Evolutionary conservation across 139 green algal genomes (phyloP), one percentile per base, ranked within the genome.

Genomic region (Micromonas pusilla): DNA sequence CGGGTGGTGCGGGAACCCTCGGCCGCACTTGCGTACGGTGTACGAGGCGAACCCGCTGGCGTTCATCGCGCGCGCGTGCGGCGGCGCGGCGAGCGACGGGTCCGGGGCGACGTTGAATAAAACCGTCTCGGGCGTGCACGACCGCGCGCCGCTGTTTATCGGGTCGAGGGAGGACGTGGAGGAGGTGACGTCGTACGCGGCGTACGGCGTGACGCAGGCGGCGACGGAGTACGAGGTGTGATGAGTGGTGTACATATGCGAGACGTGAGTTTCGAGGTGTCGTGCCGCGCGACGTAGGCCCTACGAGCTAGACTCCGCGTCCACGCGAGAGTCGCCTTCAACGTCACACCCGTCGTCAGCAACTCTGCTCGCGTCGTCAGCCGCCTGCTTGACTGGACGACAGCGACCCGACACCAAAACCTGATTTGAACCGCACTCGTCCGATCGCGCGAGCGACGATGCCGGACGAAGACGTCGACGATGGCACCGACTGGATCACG

Each of bases 111-210:
- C 64, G 20, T 85, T 97, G 25, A 73, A 93, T 31, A 88, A 95
- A 5, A 60, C 76, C 20, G 90, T 90, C 0, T 54, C 80, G 21
- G 77, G 84, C 73, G 81, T 96, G 66, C 92, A 97, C 77, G 87
- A 95, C 79, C 84, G 89, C 20, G 77, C 93, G 79, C 92, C 92
- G 0, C 79, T 97, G 31, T 97, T 96, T 75, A 38, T 91, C 45
- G 89, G 89, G 5, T 86, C 71, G n/a, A 32, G 39, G 0, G 80
- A 87, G 1, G 88, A 92, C 72, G 89, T 93, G 62, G 72, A 45
- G 31, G 89, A 93, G 86, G 79, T 93, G 32, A 78, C 86, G 73
- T 80, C 63, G 5, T 92, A 90, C 54, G 84, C 79, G 0, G 88
- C n/a, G n/a, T n/a, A n/a, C n/a, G n/a, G 91, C 70, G 85, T 93